Base-by-base conservation (phyloP, 148 eudicot genomes). In the Cornus florida region DNA sequence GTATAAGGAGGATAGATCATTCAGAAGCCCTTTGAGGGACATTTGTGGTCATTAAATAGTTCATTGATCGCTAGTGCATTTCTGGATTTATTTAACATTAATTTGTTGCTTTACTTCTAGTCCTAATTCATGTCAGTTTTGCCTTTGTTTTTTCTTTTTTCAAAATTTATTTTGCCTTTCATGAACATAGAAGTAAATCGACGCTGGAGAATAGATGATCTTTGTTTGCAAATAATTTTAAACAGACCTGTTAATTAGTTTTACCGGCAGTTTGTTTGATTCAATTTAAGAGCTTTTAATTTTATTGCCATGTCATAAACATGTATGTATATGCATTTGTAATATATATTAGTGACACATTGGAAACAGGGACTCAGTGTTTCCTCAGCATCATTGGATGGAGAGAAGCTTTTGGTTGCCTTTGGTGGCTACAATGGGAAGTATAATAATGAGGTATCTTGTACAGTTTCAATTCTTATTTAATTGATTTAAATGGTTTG, bases 401-500 rank as follows among this genome's bases (percentile, higher is more conserved):
- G 94, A 69, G 95, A 90, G 77, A 86, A 80, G 70, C 83, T 83
- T 84, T 87, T 96, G 90, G 85, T 96, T 75, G 89, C 98, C 41
- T 96, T 92, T 83, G 99, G 99, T 86, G 99, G 99, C 82, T 96
- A 96, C 82, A 96, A 92, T 76, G 99, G 99, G 71, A 91, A 86
- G 79, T 96, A 96, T 79, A 89, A 92, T 84, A 94, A 94, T 78
- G 98, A 96, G 99, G 99, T 94, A 94, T 75, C 77, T 33, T 41
- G 9, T 3, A 43, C 48, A 6, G 48, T 43, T 43, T 13, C 66
- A 62, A 16, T 62, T 19, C 20, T 62, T n/a, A 62, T n/a, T 4
- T 62, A n/a, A 62, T n/a, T 17, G 23, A 7, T 62, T n/a, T 62
- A 17, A 14, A 57, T 57, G 20, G 14, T 62, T 62, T 62, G 66